These are phyloP conservation scores for Heliocybe sulcata DNA, from an alignment of 1,284 basidiomycete genomes.

Conservation along the genomic window DNA sequence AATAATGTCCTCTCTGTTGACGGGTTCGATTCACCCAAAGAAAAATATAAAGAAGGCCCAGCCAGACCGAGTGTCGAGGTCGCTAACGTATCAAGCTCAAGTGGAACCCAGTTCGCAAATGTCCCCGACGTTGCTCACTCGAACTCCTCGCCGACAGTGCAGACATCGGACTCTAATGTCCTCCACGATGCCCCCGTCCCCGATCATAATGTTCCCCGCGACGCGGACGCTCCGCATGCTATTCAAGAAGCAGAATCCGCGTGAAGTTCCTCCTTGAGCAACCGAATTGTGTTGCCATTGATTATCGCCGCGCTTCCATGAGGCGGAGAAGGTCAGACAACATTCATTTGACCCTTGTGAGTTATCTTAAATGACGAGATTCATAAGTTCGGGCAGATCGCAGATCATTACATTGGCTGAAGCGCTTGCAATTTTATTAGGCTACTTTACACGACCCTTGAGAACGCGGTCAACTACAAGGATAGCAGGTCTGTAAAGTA, in stretches of 20 bases:
- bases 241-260: neutral
- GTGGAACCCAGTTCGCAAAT: neutral
- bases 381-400: too few relatives aligned
- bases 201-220: neutral
- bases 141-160: neutral
- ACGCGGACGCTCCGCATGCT: neutral
- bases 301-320: too few relatives aligned
- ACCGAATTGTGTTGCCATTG: neutral
- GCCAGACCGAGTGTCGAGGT: neutral
- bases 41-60: neutral
- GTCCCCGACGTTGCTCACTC: neutral
- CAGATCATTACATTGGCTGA: too few relatives aligned
- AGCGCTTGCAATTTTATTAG: neutral
- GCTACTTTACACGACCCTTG: neutral
- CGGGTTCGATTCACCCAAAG: neutral
- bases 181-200: neutral
- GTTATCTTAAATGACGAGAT: too few relatives aligned
- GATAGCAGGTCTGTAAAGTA: neutral
- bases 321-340: too few relatives aligned
- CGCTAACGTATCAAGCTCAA: neutral
- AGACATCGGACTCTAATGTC: neutral
- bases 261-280: neutral
- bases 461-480: neutral
- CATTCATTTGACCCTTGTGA: too few relatives aligned
- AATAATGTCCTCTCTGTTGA: neutral